A percentile compares a stretch with the other conserved stretches of the same genome.
Conservation (phyloP, 495 filamentous ascomycete species). For the Hypoxylon lienhwacheense region DNA sequence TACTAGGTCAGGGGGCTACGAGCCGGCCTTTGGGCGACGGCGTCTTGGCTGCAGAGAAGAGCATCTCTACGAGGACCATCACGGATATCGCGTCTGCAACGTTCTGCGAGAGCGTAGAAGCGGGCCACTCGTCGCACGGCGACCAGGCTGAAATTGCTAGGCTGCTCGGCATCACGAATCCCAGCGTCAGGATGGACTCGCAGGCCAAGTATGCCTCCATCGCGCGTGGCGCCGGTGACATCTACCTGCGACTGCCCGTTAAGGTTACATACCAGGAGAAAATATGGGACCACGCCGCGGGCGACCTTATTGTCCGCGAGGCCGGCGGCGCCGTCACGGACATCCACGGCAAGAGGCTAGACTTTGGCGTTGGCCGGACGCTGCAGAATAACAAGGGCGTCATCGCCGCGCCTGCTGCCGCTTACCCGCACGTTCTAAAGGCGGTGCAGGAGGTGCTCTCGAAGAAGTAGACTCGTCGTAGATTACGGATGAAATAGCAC, state of each 20-base stretch:
- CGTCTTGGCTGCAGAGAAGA: conserved; percentile 58
- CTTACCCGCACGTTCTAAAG: conserved; percentile 75
- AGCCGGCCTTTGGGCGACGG: conserved; percentile 69
- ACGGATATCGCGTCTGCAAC: conserved; percentile 74
- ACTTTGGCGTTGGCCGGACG: conserved; percentile 86
- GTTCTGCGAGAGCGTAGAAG: conserved; percentile 95
- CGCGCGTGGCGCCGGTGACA: conserved; percentile 90
- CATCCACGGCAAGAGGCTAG: conserved; percentile 72
- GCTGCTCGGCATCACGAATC: conserved; percentile 79
- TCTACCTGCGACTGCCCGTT: conserved; percentile 87
- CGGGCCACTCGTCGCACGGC: conserved; percentile 83
- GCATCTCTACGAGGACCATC: conserved; percentile 76
- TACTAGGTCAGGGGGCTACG: conserved; percentile 72
- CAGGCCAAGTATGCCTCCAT: conserved; percentile 98
- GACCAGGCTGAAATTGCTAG: conserved; percentile 83
- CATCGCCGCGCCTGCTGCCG: conserved; percentile 75
- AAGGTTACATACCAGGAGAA: conserved; percentile 92
- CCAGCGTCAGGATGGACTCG: conserved; percentile 90
- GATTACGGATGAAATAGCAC: conserved; percentile 24
- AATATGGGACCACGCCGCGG: conserved; percentile 99
- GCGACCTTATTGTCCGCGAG: conserved; percentile 90
- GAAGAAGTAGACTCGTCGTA: conserved; percentile 31
- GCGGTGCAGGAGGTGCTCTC: conserved; percentile 79
- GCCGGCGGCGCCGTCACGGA: conserved; percentile 92
- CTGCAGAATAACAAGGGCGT: conserved; percentile 89